phyloP scores from a whole-genome alignment of 345 rosid genomes.

The Eucalyptus polyanthemos region DNA sequence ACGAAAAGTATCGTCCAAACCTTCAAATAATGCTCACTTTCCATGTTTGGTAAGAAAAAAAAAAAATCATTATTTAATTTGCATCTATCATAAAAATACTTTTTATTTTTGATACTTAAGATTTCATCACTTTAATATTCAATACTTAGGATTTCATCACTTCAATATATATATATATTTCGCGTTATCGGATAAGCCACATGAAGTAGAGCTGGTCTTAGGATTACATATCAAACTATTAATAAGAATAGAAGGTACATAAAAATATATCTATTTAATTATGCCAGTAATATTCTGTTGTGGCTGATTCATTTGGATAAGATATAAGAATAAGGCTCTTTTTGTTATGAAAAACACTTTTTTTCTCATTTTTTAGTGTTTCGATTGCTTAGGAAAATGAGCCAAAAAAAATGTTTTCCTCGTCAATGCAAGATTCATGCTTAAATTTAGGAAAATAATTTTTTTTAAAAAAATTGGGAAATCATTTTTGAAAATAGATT shows the following conservation, averaged over 20 bases:
- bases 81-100: background rate
- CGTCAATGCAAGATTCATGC: too few relatives aligned
- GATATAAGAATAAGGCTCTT: background rate
- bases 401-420: too few relatives aligned
- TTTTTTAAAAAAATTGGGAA: fast-evolving
- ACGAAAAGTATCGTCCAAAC: background rate
- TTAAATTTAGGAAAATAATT: too few relatives aligned
- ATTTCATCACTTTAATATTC: background rate
- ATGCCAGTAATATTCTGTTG: background rate
- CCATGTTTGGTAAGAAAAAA: background rate
- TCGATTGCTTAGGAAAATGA: fast-evolving
- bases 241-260: background rate
- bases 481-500: too few relatives aligned
- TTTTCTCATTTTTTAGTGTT: too few relatives aligned
- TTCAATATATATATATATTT: background rate
- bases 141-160: background rate
- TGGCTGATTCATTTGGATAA: background rate
- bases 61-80: background rate
- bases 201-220: background rate
- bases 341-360: too few relatives aligned
- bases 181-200: background rate
- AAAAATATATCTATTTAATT: background rate
- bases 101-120: background rate
- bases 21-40: background rate
- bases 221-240: background rate